phyloP scores from a whole-genome alignment of 306 rosid genomes.

The Astragalus glycyphyllos region DNA sequence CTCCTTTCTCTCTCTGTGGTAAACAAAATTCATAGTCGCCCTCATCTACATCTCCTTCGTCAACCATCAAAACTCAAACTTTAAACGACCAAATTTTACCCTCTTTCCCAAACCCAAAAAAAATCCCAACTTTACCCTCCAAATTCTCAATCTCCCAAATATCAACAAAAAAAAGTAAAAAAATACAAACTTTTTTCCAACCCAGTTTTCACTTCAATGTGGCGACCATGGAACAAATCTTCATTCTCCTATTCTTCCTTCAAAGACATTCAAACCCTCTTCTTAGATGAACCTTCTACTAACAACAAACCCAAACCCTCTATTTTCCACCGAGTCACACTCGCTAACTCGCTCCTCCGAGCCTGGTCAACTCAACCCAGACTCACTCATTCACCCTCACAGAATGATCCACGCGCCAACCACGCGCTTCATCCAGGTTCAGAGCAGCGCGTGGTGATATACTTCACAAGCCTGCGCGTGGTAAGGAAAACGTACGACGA shows the following conservation, averaged over 20 bases:
- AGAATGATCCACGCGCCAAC: slow-evolving; percentile 43
- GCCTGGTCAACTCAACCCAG: slow-evolving; percentile 49
- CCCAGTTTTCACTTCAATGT: slow-evolving; percentile 64
- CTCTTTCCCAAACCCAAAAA: slow-evolving; percentile 25
- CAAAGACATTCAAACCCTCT: slow-evolving; percentile 80
- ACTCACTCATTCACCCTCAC: slow-evolving; percentile 23
- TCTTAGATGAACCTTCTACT: slow-evolving; percentile 60
- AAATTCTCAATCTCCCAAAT: background rate
- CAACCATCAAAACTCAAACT: slow-evolving; percentile 54
- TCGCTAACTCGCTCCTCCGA: slow-evolving; percentile 63
- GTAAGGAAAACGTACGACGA: slow-evolving; percentile 82
- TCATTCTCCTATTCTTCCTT: slow-evolving; percentile 82
- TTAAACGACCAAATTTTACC: slow-evolving; percentile 47
- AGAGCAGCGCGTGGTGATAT: slow-evolving; percentile 77
- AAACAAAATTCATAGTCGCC: slow-evolving; percentile 40
- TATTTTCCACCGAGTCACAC: slow-evolving; percentile 82
- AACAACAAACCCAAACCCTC: slow-evolving; percentile 49
- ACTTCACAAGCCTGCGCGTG: slow-evolving; percentile 92
- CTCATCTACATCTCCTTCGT: slow-evolving; percentile 43
- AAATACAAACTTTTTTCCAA: slow-evolving; percentile 3
- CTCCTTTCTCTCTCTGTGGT: slow-evolving; percentile 4
- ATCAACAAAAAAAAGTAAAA: background rate
- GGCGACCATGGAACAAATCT: slow-evolving; percentile 84
- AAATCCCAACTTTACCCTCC: background rate
- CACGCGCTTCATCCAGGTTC: slow-evolving; percentile 52